Evolutionary conservation across 768 basidiomycete species (phyloP), one percentile per base, ranked within the genome.

Genomic region (Cytidiella melzeri): DNA sequence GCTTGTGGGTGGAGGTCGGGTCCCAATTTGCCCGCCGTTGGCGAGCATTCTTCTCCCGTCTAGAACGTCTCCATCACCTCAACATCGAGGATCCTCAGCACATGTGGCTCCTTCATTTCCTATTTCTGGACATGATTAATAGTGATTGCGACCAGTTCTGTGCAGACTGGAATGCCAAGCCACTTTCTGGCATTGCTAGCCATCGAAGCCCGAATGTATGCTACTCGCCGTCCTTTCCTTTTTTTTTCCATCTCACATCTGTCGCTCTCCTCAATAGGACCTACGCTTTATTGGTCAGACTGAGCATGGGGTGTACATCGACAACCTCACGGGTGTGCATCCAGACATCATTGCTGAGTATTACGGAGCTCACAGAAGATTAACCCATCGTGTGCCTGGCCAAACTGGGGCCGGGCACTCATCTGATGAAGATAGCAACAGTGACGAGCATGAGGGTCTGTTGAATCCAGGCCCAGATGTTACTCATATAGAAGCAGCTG

Each of bases 1-100:
- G 63, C 0, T 57, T 76, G 0, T 76, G 74, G 74, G 64, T 73
- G 12, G 73, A 76, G 41, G 61, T 72, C 34, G 70, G 72, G 0
- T 36, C 48, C 0, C 64, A 70, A 7, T 76, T 77, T 64, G 67
- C 57, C 0, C 57, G 62, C 2, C 37, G 21, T 11, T 77, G 76
- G 76, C 34, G 62, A 1, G 71, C 67, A 0, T 75, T 76, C 50
- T 78, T 78, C 37, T 54, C 41, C 0, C 55, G 59, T 0, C 61
- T 76, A 0, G 72, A 73, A 38, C 10, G 47, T 0, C 43, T 62
- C 1, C 72, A 76, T 51, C 12, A 39, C 1, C 64, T 77, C 0
- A 58, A 76, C 41, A 18, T 47, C 0, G 43, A 50, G 0, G 57
- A 73, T 19, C 48, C 61, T 0, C 10, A 46, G 11, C 74, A 77